Conservation (phyloP, 2,329 filamentous ascomycete genomes). For the Ophiocordyceps sinensis region DNA sequence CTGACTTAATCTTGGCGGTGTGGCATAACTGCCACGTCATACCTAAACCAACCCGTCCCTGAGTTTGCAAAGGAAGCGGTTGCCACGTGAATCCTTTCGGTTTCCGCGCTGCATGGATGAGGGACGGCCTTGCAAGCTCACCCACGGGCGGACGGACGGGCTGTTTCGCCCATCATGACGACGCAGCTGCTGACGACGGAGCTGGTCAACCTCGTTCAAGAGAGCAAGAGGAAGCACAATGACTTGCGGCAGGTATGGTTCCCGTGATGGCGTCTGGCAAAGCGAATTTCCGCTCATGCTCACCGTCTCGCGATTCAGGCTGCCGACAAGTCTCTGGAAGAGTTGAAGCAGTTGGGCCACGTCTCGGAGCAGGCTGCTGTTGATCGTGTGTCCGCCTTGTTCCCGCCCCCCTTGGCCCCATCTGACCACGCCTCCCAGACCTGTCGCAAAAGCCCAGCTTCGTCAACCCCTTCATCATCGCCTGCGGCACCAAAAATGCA, state of each 20-base stretch:
- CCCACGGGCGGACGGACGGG: conserved; percentile 9
- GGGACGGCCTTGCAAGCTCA: conserved; percentile 9
- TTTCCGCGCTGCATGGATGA: conserved; percentile 12
- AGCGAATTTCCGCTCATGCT: neutral
- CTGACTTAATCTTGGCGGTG: no score
- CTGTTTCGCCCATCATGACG: conserved; percentile 51
- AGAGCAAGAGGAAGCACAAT: conserved; percentile 88
- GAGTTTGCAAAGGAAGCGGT: no score
- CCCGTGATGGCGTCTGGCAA: neutral
- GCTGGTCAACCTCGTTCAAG: conserved; percentile 80
- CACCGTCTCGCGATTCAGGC: conserved; percentile 35
- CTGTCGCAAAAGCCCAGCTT: conserved; percentile 70
- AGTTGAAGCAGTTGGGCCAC: conserved; percentile 47
- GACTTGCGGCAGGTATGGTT: conserved; percentile 65
- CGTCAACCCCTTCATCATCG: conserved; percentile 85
- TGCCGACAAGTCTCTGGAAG: conserved; percentile 83
- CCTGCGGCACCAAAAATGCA: conserved; percentile 77
- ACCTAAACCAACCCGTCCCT: no score
- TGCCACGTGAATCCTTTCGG: neutral
- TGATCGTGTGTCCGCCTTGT: conserved; percentile 15
- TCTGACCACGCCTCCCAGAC: conserved; percentile 37
- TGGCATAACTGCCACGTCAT: conserved; percentile 2
- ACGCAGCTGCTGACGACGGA: conserved; percentile 79
- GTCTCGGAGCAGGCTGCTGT: conserved; percentile 22
- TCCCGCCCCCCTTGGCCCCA: neutral